Base-by-base conservation (phyloP, 2,329 filamentous ascomycete species). In the Phialemoniopsis sp. region DNA sequence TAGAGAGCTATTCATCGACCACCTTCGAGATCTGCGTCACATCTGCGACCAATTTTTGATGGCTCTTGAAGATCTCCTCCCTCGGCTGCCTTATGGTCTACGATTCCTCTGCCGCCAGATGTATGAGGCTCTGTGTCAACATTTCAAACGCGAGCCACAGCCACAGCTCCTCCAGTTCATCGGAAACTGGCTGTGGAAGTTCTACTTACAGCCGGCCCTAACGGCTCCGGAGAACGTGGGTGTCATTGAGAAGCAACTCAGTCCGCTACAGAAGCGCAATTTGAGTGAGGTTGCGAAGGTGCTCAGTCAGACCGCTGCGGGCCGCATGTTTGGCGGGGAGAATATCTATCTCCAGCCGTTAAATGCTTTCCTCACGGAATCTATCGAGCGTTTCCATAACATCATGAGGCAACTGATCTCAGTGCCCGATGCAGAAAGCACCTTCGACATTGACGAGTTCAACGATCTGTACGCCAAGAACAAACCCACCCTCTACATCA, bases 371-470 rank as follows among this genome's bases (percentile, higher is more conserved):
- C 76, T 98, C 34, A 80, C 77, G 14, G 88, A 96, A 44, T 90
- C 90, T 0, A 82, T 95, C 36, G 82, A 89, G 50, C 78, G 90
- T 17, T 72, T 96, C 42, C 77, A 79, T 26, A 76, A 85, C 12
- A 88, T 93, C 33, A 87, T 87, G 64, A 76, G 75, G 34, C 79
- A 85, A 28, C 64, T 97, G 44, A 88, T 98, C 49, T 80, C 85
- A 12, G 87, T 97, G 12, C 82, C 86, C 13, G 85, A 93, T 52
- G 87, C 89, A 0, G 93, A 98, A 62, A 76, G 80, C 38, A 93
- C 93, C 17, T 98, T 97, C 57, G 90, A 97, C 61, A 96, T 98
- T 58, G 93, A 98, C 58, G 93, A 97, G 60, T 98, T 93, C 77
- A 97, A 96, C 58, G 93, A 98, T 56, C 76, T 98, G 7, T 97